phyloP scores from a whole-genome alignment of 192 early-diverging fungal species.

The Endogone sp. region DNA sequence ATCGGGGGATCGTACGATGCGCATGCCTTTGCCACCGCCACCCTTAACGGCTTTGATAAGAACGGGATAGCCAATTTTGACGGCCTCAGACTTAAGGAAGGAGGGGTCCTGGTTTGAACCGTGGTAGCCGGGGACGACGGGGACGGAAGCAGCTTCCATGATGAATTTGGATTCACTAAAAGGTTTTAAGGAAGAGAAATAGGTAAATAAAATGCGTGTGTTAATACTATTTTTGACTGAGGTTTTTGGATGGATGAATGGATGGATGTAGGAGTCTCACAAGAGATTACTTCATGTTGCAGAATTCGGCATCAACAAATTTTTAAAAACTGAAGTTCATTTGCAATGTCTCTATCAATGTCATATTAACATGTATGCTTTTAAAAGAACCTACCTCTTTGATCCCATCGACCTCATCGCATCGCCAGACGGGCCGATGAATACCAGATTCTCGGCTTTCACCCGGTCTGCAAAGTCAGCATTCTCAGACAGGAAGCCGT shows the following conservation, averaged over 20 bases:
- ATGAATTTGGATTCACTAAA: slow-evolving; percentile 85
- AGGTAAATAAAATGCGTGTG: too few relatives aligned
- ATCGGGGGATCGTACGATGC: slow-evolving; percentile 71
- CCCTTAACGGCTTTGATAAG: slow-evolving; percentile 97
- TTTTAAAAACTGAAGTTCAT: too few relatives aligned
- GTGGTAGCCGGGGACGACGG: slow-evolving; percentile 93
- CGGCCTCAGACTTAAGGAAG: slow-evolving; percentile 70
- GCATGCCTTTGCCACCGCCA: slow-evolving; percentile 97
- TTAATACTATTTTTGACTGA: too few relatives aligned
- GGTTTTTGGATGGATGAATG: too few relatives aligned
- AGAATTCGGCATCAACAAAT: too few relatives aligned
- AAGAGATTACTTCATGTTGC: background rate
- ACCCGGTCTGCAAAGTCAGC: slow-evolving; percentile 80
- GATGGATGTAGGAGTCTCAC: too few relatives aligned
- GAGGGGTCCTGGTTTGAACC: slow-evolving; percentile 77
- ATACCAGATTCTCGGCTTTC: slow-evolving; percentile 58
- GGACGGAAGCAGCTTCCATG: slow-evolving; percentile 85
- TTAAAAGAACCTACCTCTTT: slow-evolving; percentile 72
- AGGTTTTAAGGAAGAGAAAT: too few relatives aligned
- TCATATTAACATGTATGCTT: too few relatives aligned
- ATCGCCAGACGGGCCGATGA: slow-evolving; percentile 87
- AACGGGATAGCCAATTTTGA: slow-evolving; percentile 89
- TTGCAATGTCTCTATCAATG: too few relatives aligned
- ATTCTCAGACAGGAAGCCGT: slow-evolving; percentile 96
- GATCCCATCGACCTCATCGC: slow-evolving; percentile 92